Evolutionary conservation across 2,329 filamentous ascomycete genomes (phyloP), one percentile per base, ranked within the genome.

Genomic region (Podosphaera aphanis): DNA sequence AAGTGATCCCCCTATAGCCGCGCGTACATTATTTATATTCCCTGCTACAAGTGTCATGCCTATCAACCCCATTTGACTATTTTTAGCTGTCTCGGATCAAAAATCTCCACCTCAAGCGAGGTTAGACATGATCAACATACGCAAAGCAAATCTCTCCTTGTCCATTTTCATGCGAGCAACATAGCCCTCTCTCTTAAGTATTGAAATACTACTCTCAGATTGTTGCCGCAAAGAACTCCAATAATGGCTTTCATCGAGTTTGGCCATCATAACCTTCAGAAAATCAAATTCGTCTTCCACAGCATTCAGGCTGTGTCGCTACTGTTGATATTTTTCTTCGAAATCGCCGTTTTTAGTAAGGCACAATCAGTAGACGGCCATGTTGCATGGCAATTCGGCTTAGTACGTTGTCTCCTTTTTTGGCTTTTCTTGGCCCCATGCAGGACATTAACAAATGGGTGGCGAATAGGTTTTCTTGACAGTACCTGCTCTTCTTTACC

Each of bases 401-500:
- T 77, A 60, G 74, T 79, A 65, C 49, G 72, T 61, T 29, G 7
- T 4, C 18, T 16, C 31, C 39, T n/a, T 33, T 29, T 42, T 39
- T 18, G 6, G 11, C n/a, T 13, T 37, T 35, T 11, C 29, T n/a
- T 29, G 10, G 15, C 19, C 5, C n/a, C 2, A n/a, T 21, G 20
- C 18, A 23, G 43, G 48, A 42, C 41, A 11, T 36, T 29, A 47
- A 43, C 19, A 46, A 15, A 13, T 33, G 10, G 29, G 29, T 13
- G 20, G 16, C 16, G 16, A 15, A 23, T 25, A 80, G 76, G 77
- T 72, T 60, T 79, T 79, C 62, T 61, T 80, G 27, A 69, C 70
- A 15, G 64, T 77, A 41, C 74, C 73, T 0, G 72, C 73, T 39
- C 74, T 74, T 64, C 66, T 80, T 49, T 81, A 73, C 61, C 65